Evolutionary conservation across 2,329 filamentous ascomycete genomes (phyloP).

Genomic region (Aureobasidium sp.): DNA sequence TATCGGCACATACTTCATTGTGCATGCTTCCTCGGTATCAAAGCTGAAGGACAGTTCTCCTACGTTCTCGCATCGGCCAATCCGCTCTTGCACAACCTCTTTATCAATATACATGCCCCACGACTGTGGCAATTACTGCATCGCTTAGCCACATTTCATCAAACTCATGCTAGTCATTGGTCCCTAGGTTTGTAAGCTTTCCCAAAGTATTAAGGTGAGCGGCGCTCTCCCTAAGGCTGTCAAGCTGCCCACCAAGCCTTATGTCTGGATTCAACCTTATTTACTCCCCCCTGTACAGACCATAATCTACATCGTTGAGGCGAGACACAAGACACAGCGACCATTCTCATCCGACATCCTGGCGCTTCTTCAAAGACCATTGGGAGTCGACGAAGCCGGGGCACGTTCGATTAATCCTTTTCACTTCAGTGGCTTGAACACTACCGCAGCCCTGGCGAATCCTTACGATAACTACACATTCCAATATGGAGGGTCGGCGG

Average conservation of each 20-base stretch:
- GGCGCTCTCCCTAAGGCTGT: not conserved
- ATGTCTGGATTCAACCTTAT: not conserved
- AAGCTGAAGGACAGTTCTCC: not conserved
- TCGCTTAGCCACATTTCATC: not conserved
- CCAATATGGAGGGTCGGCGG: not conserved
- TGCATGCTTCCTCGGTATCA: constrained; percentile 1
- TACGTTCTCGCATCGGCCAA: not conserved
- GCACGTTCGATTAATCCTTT: not conserved
- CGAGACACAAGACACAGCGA: not conserved
- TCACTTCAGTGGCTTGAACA: not conserved
- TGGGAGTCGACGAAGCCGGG: not conserved
- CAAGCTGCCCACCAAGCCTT: not conserved
- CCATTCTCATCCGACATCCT: not conserved
- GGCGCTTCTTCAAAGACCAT: not conserved
- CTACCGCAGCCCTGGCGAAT: constrained; percentile 3
- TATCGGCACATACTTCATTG: not conserved
- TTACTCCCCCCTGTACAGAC: not conserved
- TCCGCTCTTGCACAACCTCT: not conserved
- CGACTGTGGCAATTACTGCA: not conserved
- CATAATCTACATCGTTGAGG: not conserved
- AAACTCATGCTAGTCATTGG: not conserved
- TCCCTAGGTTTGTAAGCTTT: not conserved
- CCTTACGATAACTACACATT: not conserved
- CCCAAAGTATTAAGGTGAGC: not conserved
- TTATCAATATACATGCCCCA: not conserved